Evolutionary conservation across 2,329 filamentous ascomycete species (phyloP), one percentile per base, ranked within the genome.

Genomic region (Penicillium olsonii): DNA sequence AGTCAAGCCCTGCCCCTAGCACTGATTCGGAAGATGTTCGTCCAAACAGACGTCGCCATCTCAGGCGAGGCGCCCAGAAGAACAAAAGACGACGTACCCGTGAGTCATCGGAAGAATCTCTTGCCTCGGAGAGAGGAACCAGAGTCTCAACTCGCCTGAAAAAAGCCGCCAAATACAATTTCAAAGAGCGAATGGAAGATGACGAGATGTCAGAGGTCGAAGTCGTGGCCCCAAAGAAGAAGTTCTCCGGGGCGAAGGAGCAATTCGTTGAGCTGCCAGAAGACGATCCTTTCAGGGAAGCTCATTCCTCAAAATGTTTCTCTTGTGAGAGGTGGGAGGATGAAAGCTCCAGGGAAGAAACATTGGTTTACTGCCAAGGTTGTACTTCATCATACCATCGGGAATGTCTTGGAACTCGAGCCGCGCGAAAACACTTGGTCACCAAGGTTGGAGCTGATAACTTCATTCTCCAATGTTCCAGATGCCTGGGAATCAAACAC

Each of bases 401-500:
- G 68, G 74, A 74, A 34, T 99, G 94, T 64, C 78, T 99, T 22
- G 91, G 92, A 1, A 77, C 79, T 41, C 83, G 94, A 42, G 82
- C 80, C 43, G 76, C 69, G 11, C 82, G 94, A 52, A 90, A 96
- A n/a, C 94, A 97, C 67, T 75, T 94, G 29, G 90, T 90, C 9
- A 97, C 91, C 19, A 99, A 97, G 68, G 72, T 96, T 44, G 85
- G 78, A 2, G 77, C 87, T 1, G 84, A 87, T 2, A 72, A 87
- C 31, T 97, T 95, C 60, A 85, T 99, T 14, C 75, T 99, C 33
- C 94, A 99, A 67, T 99, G 94, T 72, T 87, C 85, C 57, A 87
- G 85, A 48, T 99, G 94, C 67, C 80, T 97, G 54, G 86, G 86
- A 3, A 65, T 80, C 17, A 44, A 44, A 79, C 84, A 38, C 75